Percentiles rank a stretch among this genome's conserved stretches.
Evolutionary conservation across 129 eudicot species (phyloP).

Genomic region (Lactuca sativa): DNA sequence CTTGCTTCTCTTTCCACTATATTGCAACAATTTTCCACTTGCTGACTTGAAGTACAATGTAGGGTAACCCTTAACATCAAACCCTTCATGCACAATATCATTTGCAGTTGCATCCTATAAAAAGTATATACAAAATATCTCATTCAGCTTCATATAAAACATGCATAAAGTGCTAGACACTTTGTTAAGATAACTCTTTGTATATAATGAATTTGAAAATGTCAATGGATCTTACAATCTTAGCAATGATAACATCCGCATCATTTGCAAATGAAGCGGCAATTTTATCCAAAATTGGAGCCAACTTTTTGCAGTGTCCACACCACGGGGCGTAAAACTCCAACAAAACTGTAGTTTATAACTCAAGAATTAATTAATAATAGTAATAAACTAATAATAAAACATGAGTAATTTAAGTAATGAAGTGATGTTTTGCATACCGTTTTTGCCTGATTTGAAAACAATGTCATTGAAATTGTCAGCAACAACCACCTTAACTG

Average conservation of each 20-base stretch:
- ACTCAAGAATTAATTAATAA: not conserved
- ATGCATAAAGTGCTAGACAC: not conserved
- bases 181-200: too few species aligned
- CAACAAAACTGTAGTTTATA: conserved; percentile 51
- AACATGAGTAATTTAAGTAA: conserved; percentile 11
- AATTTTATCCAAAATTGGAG: conserved; percentile 90
- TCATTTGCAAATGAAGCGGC: conserved; percentile 65
- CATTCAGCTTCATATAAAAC: not conserved
- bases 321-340: conserved; percentile 98
- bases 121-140: conserved; percentile 7
- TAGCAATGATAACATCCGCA: conserved; percentile 72
- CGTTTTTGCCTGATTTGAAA: conserved; percentile 82
- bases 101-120: conserved; percentile 85
- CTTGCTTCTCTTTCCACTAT: conserved; percentile 73
- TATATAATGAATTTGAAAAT: too few species aligned
- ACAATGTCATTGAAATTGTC: conserved; percentile 68
- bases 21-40: conserved; percentile 57
- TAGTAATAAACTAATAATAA: not conserved
- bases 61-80: conserved; percentile 83
- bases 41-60: conserved; percentile 83
- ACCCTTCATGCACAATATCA: conserved; percentile 57
- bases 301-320: conserved; percentile 89
- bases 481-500: conserved; percentile 85
- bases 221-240: conserved; percentile 54
- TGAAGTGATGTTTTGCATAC: conserved; percentile 33